phyloP scores from a whole-genome alignment of 1,284 basidiomycete species.

The Cystobasidium slooffiae region DNA sequence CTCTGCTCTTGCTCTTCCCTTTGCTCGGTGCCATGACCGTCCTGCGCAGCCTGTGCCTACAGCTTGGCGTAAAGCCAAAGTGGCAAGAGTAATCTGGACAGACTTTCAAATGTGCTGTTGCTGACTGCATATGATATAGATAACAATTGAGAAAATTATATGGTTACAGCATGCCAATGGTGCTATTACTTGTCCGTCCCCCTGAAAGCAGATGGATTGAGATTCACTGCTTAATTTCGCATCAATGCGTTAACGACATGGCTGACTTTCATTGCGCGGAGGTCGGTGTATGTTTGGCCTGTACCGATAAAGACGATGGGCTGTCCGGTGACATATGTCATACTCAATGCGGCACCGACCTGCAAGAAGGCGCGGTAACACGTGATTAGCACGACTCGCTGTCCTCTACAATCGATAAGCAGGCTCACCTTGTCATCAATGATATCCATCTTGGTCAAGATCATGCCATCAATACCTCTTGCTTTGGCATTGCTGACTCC shows the following conservation, averaged over 20 bases:
- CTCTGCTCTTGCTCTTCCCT: not conserved
- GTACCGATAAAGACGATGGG: slow-evolving; percentile 96
- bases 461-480: slow-evolving; percentile 92
- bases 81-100: not conserved
- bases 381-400: slow-evolving; percentile 26
- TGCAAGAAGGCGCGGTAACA: slow-evolving; percentile 57
- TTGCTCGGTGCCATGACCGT: not conserved
- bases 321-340: slow-evolving; percentile 96
- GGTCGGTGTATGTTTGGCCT: slow-evolving; percentile 94
- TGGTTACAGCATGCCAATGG: no score
- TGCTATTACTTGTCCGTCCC: no score
- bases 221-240: slow-evolving; percentile 11
- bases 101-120: no score
- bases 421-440: slow-evolving; percentile 80
- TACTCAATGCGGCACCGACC: slow-evolving; percentile 92
- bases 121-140: no score
- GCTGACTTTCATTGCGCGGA: slow-evolving; percentile 82
- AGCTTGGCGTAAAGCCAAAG: not conserved
- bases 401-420: not conserved
- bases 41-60: not conserved
- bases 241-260: slow-evolving; percentile 91
- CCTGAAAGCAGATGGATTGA: not conserved
- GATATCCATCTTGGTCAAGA: slow-evolving; percentile 96
- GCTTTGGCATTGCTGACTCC: slow-evolving; percentile 66
- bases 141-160: no score